Percentiles rank a stretch among this genome's conserved stretches.
phyloP scores from a whole-genome alignment of 192 early-diverging fungal species.

The Chytriomyces confervae region DNA sequence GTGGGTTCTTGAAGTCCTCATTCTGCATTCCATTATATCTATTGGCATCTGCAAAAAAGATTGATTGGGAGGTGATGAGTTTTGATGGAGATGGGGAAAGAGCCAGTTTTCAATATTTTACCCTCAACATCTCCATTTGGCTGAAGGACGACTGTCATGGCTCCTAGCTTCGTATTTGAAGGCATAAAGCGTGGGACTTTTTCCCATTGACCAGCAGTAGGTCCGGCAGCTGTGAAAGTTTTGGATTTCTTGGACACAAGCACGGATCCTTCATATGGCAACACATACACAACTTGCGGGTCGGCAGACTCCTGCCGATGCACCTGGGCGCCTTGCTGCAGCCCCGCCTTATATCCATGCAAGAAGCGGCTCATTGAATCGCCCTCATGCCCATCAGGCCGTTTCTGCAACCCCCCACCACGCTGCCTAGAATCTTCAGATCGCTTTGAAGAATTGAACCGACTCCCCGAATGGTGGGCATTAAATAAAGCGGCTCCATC shows the following conservation, averaged over 20 bases:
- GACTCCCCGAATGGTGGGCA: not conserved
- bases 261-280: not conserved
- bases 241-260: not conserved
- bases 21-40: not conserved
- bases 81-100: too few relatives aligned
- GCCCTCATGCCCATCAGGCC: not conserved
- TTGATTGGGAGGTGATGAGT: not conserved
- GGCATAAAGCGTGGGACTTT: not conserved
- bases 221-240: not conserved
- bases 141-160: not conserved
- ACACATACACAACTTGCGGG: not conserved
- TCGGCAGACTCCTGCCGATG: not conserved
- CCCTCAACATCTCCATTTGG: too few relatives aligned
- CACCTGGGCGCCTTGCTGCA: not conserved
- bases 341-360: not conserved
- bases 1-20: not conserved
- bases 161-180: not conserved
- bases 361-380: not conserved
- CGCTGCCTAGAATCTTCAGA: too few relatives aligned
- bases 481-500: not conserved
- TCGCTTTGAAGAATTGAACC: not conserved
- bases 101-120: too few relatives aligned
- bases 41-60: not conserved
- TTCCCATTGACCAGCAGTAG: not conserved
- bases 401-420: too few relatives aligned